A percentile compares a stretch with the other conserved stretches of the same genome.
phyloP scores from a whole-genome alignment of 495 filamentous ascomycete genomes.

The Penicillium robsamsonii region DNA sequence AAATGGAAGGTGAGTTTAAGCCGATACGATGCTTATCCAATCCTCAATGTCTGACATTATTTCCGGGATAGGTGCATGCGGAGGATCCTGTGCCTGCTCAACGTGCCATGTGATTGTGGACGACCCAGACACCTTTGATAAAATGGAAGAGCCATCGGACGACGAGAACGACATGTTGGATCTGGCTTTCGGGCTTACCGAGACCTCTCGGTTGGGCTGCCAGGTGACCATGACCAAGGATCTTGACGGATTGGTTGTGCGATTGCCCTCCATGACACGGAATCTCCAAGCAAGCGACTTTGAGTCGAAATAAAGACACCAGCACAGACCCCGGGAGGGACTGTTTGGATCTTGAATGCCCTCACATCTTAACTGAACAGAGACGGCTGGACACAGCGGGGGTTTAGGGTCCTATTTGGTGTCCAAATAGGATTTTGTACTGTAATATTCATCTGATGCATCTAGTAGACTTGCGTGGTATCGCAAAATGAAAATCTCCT shows the following conservation, averaged over 20 bases:
- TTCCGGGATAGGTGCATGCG: constrained; percentile 68
- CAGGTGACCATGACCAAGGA: constrained; percentile 90
- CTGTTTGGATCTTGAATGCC: constrained; percentile 3
- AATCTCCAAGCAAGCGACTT: constrained; percentile 97
- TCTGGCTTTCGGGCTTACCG: constrained; percentile 90
- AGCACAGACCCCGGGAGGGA: neutral
- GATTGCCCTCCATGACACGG: constrained; percentile 87
- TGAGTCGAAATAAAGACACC: constrained; percentile 35
- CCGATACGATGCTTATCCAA: neutral
- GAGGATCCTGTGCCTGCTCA: constrained; percentile 93
- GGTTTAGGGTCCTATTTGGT: constrained; percentile 16
- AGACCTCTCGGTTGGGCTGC: constrained; percentile 94
- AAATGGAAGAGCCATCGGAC: constrained; percentile 88
- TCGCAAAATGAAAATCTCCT: constrained; percentile 30
- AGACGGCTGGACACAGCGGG: neutral
- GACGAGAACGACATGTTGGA: constrained; percentile 99
- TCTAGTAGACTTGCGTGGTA: constrained; percentile 20
- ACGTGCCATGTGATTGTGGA: constrained; percentile 96
- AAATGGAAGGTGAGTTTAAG: constrained; percentile 80
- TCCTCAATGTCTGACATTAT: neutral
- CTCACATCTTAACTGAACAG: neutral
- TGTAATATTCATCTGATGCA: constrained; percentile 23
- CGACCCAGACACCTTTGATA: constrained; percentile 80
- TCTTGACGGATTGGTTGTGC: constrained; percentile 80
- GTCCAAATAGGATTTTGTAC: constrained; percentile 25